Conservation (phyloP, 352 stramenopile genomes). For the Globisporangium middletonii region DNA sequence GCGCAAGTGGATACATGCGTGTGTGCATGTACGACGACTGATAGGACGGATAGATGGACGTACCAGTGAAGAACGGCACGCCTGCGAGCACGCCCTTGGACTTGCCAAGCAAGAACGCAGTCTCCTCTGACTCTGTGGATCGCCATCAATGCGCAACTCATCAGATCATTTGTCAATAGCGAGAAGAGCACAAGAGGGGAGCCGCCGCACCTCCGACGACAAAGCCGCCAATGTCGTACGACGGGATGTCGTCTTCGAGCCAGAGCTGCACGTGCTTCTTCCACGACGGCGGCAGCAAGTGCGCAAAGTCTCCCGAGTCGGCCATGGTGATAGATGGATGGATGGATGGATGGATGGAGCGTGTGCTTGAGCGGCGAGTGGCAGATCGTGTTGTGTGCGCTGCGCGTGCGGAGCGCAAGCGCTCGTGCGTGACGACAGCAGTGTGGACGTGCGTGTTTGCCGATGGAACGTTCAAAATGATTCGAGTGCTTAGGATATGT, state of each 20-base stretch:
- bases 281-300: slow-evolving; percentile 72
- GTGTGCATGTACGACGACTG: not conserved
- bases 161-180: not conserved
- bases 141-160: slow-evolving; percentile 3
- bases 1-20: not conserved
- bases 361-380: not conserved
- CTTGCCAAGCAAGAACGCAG: slow-evolving; percentile 90
- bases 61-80: slow-evolving; percentile 91
- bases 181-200: not conserved
- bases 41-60: not conserved
- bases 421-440: not conserved
- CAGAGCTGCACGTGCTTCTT: slow-evolving; percentile 90
- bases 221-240: slow-evolving; percentile 96
- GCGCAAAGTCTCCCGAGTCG: slow-evolving; percentile 34
- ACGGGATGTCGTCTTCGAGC: slow-evolving; percentile 96
- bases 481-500: no score
- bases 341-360: not conserved
- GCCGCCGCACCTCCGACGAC: slow-evolving; percentile 87
- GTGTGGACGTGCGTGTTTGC: not conserved
- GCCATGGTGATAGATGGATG: slow-evolving; percentile 10
- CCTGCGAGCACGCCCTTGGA: slow-evolving; percentile 92
- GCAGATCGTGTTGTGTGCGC: not conserved
- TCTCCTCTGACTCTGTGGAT: slow-evolving; percentile 60
- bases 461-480: not conserved
- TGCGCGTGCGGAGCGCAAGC: not conserved